Percentiles rank a stretch among this genome's conserved stretches.
Conservation (phyloP, 2,329 filamentous ascomycete species). For the Penicillium sp. region DNA sequence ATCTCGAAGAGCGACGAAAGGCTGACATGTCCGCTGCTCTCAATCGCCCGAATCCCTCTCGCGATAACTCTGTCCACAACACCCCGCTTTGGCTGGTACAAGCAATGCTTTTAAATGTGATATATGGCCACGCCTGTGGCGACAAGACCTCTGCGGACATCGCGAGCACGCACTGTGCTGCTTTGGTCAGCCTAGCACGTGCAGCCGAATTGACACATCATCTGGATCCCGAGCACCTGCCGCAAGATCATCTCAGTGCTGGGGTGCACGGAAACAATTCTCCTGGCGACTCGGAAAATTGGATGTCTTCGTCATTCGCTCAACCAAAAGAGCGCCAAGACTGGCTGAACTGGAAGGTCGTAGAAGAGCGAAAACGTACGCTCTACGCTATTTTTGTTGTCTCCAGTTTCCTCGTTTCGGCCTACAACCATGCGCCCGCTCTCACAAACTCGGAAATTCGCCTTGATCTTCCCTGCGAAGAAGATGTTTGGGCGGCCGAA, state of each 20-base stretch:
- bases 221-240: slow-evolving; percentile 37
- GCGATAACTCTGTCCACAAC: slow-evolving; percentile 64
- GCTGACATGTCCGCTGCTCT: slow-evolving; percentile 67
- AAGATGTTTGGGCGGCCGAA: slow-evolving; percentile 83
- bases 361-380: slow-evolving; percentile 88
- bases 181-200: slow-evolving; percentile 83
- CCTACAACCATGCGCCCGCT: slow-evolving; percentile 87
- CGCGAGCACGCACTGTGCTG: slow-evolving; percentile 85
- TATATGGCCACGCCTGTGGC: slow-evolving; percentile 91
- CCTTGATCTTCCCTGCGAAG: slow-evolving; percentile 85
- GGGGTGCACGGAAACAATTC: slow-evolving; percentile 53
- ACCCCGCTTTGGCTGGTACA: slow-evolving; percentile 93
- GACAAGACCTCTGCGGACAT: slow-evolving; percentile 89
- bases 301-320: slow-evolving; percentile 36
- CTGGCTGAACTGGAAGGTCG: slow-evolving; percentile 84
- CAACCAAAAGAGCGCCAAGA: slow-evolving; percentile 48
- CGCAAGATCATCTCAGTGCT: slow-evolving; percentile 45
- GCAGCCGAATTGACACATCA: slow-evolving; percentile 70
- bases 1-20: slow-evolving; percentile 85
- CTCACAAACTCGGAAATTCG: slow-evolving; percentile 92
- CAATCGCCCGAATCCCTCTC: slow-evolving; percentile 50
- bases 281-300: slow-evolving; percentile 41
- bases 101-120: slow-evolving; percentile 92
- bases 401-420: slow-evolving; percentile 84
- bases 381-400: slow-evolving; percentile 87